Evolutionary conservation across 768 basidiomycete genomes (phyloP).

Genomic region (Lactifluus pinguis): DNA sequence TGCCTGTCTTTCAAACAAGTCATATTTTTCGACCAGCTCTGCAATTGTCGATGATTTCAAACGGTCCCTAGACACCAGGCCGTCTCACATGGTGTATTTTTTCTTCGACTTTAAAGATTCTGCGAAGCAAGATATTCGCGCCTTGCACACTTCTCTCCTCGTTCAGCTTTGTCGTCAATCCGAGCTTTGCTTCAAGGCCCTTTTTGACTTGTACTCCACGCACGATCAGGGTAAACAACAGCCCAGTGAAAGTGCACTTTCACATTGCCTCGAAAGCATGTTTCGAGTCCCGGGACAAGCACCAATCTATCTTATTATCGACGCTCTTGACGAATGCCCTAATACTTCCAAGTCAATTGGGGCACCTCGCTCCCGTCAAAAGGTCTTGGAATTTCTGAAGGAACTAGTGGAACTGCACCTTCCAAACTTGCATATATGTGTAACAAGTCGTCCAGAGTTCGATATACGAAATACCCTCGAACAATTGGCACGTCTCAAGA

Average conservation of each 20-base stretch:
- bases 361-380: neutral
- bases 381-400: neutral
- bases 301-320: neutral
- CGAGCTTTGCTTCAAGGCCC: neutral
- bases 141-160: neutral
- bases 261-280: neutral
- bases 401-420: neutral
- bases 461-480: neutral
- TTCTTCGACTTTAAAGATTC: neutral
- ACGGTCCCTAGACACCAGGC: too few relatives aligned
- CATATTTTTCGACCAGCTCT: too few relatives aligned
- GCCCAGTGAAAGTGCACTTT: neutral
- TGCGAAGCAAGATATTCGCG: neutral
- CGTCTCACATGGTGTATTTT: neutral
- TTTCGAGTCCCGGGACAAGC: neutral
- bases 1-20: too few relatives aligned
- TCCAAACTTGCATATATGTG: neutral
- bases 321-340: neutral
- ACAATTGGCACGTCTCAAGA: neutral
- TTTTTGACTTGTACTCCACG: neutral
- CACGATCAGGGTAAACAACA: neutral
- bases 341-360: neutral
- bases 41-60: too few relatives aligned
- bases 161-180: neutral
- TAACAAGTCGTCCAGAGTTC: neutral